A percentile compares a stretch with the other conserved stretches of the same genome.
Evolutionary conservation across 1,284 basidiomycete species (phyloP).

Genomic region (Cryptococcus hybrid): DNA sequence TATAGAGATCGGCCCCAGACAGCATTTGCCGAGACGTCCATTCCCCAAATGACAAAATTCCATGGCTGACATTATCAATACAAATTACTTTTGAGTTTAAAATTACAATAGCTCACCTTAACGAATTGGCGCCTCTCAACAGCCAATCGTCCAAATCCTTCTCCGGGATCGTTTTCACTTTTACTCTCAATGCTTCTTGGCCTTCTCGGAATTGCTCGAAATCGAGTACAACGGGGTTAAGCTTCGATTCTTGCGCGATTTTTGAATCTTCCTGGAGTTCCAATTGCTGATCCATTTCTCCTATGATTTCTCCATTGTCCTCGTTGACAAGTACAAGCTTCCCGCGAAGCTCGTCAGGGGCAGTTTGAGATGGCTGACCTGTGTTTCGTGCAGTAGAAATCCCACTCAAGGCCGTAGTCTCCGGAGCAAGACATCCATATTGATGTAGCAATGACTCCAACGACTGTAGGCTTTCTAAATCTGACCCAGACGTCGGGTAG

Average conservation of each 20-base stretch:
- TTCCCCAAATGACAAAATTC: slow-evolving; percentile 66
- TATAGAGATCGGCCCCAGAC: slow-evolving; percentile 63
- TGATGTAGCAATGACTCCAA: slow-evolving; percentile 68
- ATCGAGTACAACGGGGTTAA: slow-evolving; percentile 69
- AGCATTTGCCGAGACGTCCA: slow-evolving; percentile 63
- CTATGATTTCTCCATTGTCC: slow-evolving; percentile 68
- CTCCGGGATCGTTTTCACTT: slow-evolving; percentile 59
- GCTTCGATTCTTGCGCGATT: slow-evolving; percentile 54
- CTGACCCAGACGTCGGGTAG: slow-evolving; percentile 43
- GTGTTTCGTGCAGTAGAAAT: slow-evolving; percentile 7
- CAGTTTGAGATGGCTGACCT: not conserved
- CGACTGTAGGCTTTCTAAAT: slow-evolving; percentile 63
- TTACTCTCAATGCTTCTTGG: slow-evolving; percentile 49
- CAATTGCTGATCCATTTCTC: slow-evolving; percentile 64
- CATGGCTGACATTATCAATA: slow-evolving; percentile 54
- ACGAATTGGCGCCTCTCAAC: slow-evolving; percentile 63
- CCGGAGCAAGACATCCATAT: slow-evolving; percentile 55
- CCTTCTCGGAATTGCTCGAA: slow-evolving; percentile 56
- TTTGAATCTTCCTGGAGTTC: slow-evolving; percentile 60
- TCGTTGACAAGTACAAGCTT: slow-evolving; percentile 72
- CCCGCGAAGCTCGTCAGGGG: slow-evolving; percentile 58
- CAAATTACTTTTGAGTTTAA: not conserved
- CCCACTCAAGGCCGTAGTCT: slow-evolving; percentile 26
- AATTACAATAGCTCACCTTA: slow-evolving; percentile 57
- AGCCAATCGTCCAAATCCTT: slow-evolving; percentile 66